These are phyloP conservation scores for Colletotrichum melonis DNA, from an alignment of 2,329 filamentous ascomycete species.

Conservation along the genomic window DNA sequence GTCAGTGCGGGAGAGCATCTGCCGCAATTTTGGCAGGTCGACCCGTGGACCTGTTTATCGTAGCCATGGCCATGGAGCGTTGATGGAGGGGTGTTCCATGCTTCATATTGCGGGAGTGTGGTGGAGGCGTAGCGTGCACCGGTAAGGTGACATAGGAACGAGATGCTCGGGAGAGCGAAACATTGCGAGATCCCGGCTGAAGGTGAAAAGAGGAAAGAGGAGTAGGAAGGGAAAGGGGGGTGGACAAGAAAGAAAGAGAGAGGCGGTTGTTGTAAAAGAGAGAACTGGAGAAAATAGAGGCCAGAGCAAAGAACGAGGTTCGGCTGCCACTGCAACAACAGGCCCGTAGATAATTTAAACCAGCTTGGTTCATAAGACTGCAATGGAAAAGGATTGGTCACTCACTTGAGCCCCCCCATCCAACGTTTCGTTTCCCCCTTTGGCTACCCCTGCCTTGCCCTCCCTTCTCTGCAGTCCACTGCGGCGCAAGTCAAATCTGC, in stretches of 20 bases:
- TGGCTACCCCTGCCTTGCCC: not conserved
- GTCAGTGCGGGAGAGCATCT: conserved; percentile 8
- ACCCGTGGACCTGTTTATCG: not conserved
- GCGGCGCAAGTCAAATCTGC: conserved; percentile 16
- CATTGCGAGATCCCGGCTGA: conserved; percentile 2
- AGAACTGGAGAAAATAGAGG: not conserved
- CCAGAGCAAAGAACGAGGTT: not conserved
- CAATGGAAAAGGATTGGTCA: conserved; percentile 9
- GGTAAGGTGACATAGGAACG: not conserved
- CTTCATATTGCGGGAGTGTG: not conserved
- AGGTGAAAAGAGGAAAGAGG: no score
- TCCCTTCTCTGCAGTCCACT: conserved; percentile 6
- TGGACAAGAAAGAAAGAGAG: not conserved
- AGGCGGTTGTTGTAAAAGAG: not conserved
- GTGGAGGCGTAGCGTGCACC: conserved; percentile 1
- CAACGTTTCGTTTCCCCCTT: not conserved
- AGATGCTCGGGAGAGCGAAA: not conserved
- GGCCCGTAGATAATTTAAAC: conserved; percentile 31
- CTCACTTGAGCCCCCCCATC: conserved; percentile 8
- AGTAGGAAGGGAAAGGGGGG: not conserved
- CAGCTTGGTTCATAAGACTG: conserved; percentile 24
- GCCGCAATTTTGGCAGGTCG: conserved; percentile 1
- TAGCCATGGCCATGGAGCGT: conserved; percentile 7
- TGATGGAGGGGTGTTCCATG: not conserved
- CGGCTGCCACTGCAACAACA: conserved; percentile 10